These are phyloP conservation scores for Arthromyces matolae DNA, from an alignment of 768 basidiomycete genomes.

Conservation along the genomic window DNA sequence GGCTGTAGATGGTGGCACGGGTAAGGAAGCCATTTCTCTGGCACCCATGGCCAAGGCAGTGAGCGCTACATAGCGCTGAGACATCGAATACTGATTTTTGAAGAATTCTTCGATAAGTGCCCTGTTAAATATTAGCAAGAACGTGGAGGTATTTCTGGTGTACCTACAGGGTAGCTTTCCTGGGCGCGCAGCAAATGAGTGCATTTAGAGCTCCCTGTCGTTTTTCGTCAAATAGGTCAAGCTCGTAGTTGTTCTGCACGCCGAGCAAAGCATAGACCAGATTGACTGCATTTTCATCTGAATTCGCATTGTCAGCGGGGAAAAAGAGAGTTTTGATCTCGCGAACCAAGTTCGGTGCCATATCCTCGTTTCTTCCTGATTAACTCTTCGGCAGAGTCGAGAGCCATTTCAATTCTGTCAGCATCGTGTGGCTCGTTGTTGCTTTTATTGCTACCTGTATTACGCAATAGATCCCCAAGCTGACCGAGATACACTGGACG, in stretches of 20 bases:
- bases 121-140: conserved; percentile 34
- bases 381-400: conserved; percentile 76
- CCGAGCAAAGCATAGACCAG: conserved; percentile 69
- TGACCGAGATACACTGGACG: conserved; percentile 90
- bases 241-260: conserved; percentile 82
- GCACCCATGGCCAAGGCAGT: conserved; percentile 86
- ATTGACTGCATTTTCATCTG: conserved; percentile 90
- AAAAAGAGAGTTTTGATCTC: not conserved
- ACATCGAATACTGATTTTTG: conserved; percentile 84
- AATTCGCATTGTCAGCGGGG: not conserved
- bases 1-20: conserved; percentile 31
- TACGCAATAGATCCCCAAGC: conserved; percentile 72
- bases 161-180: conserved; percentile 76
- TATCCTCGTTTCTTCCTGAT: conserved; percentile 81
- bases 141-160: not conserved
- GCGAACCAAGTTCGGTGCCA: conserved; percentile 81
- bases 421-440: conserved; percentile 63
- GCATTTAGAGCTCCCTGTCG: conserved; percentile 77
- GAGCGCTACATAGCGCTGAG: conserved; percentile 81
- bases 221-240: conserved; percentile 71
- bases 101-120: conserved; percentile 91
- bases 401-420: conserved; percentile 75
- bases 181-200: conserved; percentile 75
- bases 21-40: conserved; percentile 65
- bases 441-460: conserved; percentile 44